phyloP scores from a whole-genome alignment of 1,139 yeast species.

The Scheffersomyces illinoinensis region DNA sequence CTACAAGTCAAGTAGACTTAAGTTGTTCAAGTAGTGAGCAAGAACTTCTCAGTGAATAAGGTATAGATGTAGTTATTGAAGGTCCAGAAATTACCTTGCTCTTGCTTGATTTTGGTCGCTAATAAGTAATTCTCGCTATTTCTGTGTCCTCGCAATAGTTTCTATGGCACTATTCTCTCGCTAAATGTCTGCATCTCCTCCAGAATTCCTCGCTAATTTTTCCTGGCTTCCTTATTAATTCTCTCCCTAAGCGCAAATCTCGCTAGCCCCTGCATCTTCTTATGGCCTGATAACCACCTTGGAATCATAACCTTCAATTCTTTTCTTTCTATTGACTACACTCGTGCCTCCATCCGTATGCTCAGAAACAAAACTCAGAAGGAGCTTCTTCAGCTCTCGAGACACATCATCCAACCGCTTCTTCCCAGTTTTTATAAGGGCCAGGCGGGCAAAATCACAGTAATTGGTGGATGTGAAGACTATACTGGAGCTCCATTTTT shows the following conservation, averaged over 20 bases:
- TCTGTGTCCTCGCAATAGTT: too few species aligned
- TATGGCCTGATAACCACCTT: neutral
- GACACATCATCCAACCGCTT: conserved; percentile 73
- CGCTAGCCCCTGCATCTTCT: neutral
- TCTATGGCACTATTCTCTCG: neutral
- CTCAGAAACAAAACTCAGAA: conserved; percentile 34
- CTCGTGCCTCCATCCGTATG: conserved; percentile 6
- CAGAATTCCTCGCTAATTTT: neutral
- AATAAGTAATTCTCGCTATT: too few species aligned
- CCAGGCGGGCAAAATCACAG: conserved; percentile 85
- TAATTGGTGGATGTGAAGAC: conserved; percentile 93
- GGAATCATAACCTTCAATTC: neutral
- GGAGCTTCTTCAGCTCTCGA: conserved; percentile 51
- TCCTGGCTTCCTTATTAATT: neutral
- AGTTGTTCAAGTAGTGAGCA: too few species aligned
- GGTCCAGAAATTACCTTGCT: too few species aligned
- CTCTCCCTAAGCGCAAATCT: neutral
- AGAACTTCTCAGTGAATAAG: too few species aligned
- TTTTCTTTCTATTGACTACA: neutral
- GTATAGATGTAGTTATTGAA: too few species aligned
- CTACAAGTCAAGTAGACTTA: too few species aligned
- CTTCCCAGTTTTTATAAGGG: conserved; percentile 79
- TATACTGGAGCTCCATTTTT: conserved; percentile 97
- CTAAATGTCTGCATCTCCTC: neutral
- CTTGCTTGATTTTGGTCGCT: too few species aligned